phyloP scores from a whole-genome alignment of 1,284 basidiomycete genomes.

The Ustilago lituana region DNA sequence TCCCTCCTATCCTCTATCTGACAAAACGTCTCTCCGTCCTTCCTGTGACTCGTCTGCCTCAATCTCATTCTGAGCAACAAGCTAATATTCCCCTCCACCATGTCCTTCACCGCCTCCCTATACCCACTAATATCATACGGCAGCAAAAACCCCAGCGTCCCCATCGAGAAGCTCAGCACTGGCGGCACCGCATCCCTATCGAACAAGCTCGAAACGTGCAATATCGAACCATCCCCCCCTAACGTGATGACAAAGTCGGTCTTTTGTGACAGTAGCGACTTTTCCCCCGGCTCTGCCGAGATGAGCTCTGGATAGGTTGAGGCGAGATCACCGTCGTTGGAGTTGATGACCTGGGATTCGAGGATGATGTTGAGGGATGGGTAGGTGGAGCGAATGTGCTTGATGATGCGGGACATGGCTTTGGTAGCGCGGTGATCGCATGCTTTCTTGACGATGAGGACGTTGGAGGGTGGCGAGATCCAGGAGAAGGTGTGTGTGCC shows the following conservation, averaged over 20 bases:
- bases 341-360: constrained; percentile 73
- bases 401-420: constrained; percentile 69
- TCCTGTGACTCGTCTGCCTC: constrained; percentile 44
- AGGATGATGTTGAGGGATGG: constrained; percentile 79
- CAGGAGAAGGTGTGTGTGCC: constrained; percentile 66
- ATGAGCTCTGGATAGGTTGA: constrained; percentile 29
- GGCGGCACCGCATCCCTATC: constrained; percentile 88
- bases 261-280: constrained; percentile 48
- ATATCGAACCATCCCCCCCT: constrained; percentile 93
- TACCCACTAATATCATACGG: constrained; percentile 74
- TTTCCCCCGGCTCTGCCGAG: constrained; percentile 20
- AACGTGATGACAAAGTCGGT: constrained; percentile 86
- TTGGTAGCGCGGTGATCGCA: constrained; percentile 68
- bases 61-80: constrained; percentile 61
- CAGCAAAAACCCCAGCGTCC: constrained; percentile 89
- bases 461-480: constrained; percentile 64
- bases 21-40: constrained; percentile 42
- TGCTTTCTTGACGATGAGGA: constrained; percentile 71
- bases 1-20: constrained; percentile 28
- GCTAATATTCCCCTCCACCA: constrained; percentile 50
- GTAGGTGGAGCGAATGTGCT: constrained; percentile 69
- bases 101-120: constrained; percentile 50
- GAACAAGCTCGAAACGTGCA: constrained; percentile 92
- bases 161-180: constrained; percentile 94
- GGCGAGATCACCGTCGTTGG: constrained; percentile 72